These are phyloP conservation scores for Leccinum disarticulatum DNA, from an alignment of 768 basidiomycete species.

Conservation along the genomic window DNA sequence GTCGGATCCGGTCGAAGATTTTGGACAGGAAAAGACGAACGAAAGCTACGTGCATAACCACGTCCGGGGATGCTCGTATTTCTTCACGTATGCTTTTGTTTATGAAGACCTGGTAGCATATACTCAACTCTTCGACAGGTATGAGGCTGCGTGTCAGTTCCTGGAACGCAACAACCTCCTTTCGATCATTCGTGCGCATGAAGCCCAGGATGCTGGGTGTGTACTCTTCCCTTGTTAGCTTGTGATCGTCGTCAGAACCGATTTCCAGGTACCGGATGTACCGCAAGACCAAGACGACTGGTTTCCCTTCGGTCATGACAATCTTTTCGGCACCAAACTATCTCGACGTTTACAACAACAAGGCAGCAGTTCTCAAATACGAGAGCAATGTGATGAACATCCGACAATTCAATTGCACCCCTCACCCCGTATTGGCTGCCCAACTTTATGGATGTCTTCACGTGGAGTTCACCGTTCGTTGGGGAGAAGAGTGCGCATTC, in stretches of 20 bases:
- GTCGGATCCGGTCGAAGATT: slow-evolving; percentile 98
- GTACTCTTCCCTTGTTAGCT: slow-evolving; percentile 19
- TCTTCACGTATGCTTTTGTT: slow-evolving; percentile 65
- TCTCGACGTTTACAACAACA: slow-evolving; percentile 98
- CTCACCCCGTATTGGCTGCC: slow-evolving; percentile 98
- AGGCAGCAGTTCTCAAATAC: slow-evolving; percentile 98
- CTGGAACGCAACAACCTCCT: slow-evolving; percentile 95
- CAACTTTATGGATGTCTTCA: slow-evolving; percentile 99
- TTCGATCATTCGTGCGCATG: slow-evolving; percentile 96
- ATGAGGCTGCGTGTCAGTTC: slow-evolving; percentile 96
- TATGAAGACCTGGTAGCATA: neutral
- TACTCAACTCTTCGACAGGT: slow-evolving; percentile 47
- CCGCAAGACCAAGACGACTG: slow-evolving; percentile 95
- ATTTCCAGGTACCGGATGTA: slow-evolving; percentile 89
- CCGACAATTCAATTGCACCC: slow-evolving; percentile 94
- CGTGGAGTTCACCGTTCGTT: slow-evolving; percentile 97
- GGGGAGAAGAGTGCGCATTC: slow-evolving; percentile 84
- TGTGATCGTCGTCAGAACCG: neutral
- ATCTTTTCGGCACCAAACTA: slow-evolving; percentile 99
- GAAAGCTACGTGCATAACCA: slow-evolving; percentile 96
- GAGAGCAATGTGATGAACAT: slow-evolving; percentile 99
- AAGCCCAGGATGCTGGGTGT: slow-evolving; percentile 97
- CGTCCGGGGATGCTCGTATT: slow-evolving; percentile 95
- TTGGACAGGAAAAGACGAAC: slow-evolving; percentile 87
- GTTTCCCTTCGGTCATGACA: slow-evolving; percentile 89